A percentile compares a stretch with the other conserved stretches of the same genome.
phyloP scores from a whole-genome alignment of 2,329 filamentous ascomycete genomes.

The Diaporthe citriasiana region DNA sequence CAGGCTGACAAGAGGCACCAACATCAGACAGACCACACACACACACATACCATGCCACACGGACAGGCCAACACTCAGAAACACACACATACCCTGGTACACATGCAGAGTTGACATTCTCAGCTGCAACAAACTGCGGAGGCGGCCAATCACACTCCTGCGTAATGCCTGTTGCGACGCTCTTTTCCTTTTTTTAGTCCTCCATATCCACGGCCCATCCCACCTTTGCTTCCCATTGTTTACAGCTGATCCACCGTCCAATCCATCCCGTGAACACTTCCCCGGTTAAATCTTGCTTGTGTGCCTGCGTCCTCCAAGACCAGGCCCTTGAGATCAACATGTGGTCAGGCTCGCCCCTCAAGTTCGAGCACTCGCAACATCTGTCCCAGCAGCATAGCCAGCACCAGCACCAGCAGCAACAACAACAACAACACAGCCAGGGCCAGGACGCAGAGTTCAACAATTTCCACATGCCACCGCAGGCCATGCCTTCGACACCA shows the following conservation, averaged over 20 bases:
- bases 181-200: constrained; percentile 28
- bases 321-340: constrained; percentile 33
- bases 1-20: constrained; percentile 24
- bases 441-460: constrained; percentile 40
- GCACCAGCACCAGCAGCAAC: not conserved
- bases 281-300: constrained; percentile 23
- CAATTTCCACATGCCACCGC: constrained; percentile 40
- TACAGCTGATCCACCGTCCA: constrained; percentile 30
- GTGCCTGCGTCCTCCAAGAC: constrained; percentile 8
- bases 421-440: not conserved
- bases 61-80: not conserved
- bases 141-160: constrained; percentile 12
- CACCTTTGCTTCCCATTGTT: constrained; percentile 30
- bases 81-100: constrained; percentile 4
- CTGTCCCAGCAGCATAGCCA: constrained; percentile 14
- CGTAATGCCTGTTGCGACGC: constrained; percentile 26
- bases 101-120: constrained; percentile 33
- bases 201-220: constrained; percentile 20
- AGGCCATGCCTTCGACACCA: constrained; percentile 41
- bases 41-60: not conserved
- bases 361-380: constrained; percentile 41
- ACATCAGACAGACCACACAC: constrained; percentile 8
- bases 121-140: constrained; percentile 27
- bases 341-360: constrained; percentile 42
- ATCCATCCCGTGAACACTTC: constrained; percentile 16